These are phyloP conservation scores for Solanum acaule DNA, from an alignment of 257 asterid genomes.

Conservation along the genomic window DNA sequence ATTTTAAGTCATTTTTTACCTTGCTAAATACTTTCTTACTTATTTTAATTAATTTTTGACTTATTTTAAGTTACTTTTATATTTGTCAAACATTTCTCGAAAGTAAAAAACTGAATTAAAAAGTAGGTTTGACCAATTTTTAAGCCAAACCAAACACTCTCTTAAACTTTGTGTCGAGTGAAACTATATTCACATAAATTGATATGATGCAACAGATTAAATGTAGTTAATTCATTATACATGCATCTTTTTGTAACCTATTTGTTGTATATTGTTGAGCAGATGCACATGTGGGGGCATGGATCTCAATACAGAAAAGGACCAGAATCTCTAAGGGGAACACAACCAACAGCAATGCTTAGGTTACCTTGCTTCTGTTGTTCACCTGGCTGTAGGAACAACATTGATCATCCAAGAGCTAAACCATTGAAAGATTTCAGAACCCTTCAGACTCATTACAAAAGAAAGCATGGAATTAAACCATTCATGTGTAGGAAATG, in stretches of 20 bases:
- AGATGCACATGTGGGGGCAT: conserved; percentile 57
- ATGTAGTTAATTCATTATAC: neutral
- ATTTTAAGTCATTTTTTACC: too few species aligned
- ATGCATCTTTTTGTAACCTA: neutral
- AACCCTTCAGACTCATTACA: conserved; percentile 41
- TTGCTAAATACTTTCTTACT: too few species aligned
- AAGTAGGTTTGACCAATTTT: too few species aligned
- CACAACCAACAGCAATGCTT: conserved; percentile 44
- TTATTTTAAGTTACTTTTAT: too few species aligned
- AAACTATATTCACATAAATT: too few species aligned
- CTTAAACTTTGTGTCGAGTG: too few species aligned
- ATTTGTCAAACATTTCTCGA: too few species aligned
- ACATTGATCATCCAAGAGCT: conserved; percentile 38
- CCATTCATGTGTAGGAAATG: conserved; percentile 43
- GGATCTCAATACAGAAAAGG: conserved; percentile 45
- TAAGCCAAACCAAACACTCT: too few species aligned
- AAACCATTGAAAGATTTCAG: conserved; percentile 37
- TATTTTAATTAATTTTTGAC: too few species aligned
- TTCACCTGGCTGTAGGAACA: conserved; percentile 40
- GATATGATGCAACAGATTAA: neutral
- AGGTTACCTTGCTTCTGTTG: conserved; percentile 43
- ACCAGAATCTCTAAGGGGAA: conserved; percentile 39
- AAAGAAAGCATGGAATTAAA: conserved; percentile 36
- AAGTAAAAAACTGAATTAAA: too few species aligned
- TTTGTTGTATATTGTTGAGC: neutral